phyloP scores from a whole-genome alignment of 768 basidiomycete species.

The Rubroboletus satanas region DNA sequence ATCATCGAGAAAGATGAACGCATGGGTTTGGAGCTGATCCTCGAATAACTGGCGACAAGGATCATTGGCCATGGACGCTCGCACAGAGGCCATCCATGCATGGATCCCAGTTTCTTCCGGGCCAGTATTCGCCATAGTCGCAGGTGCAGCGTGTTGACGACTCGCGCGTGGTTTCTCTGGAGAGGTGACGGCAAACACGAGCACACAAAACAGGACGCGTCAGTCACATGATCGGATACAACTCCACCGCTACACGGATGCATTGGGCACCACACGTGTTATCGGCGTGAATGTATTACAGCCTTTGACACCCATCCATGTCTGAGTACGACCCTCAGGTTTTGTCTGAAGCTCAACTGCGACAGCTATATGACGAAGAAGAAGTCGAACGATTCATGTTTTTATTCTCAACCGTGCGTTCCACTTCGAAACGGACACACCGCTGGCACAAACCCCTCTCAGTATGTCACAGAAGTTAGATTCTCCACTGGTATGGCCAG shows the following conservation, averaged over 20 bases:
- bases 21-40: constrained; percentile 70
- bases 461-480: constrained; percentile 62
- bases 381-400: constrained; percentile 58
- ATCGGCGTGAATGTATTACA: too few relatives aligned
- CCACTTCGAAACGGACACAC: background rate
- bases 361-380: constrained; percentile 59
- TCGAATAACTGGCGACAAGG: constrained; percentile 67
- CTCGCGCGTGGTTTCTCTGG: background rate
- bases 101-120: constrained; percentile 44
- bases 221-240: constrained; percentile 25
- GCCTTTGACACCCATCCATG: constrained; percentile 1
- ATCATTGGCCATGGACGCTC: constrained; percentile 67
- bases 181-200: constrained; percentile 13
- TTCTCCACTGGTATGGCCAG: constrained; percentile 29
- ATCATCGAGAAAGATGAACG: constrained; percentile 75
- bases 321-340: constrained; percentile 21
- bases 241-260: background rate
- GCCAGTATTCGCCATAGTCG: constrained; percentile 10
- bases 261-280: background rate
- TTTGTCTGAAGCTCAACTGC: constrained; percentile 49
- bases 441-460: background rate
- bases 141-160: background rate
- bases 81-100: constrained; percentile 65
- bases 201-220: constrained; percentile 24
- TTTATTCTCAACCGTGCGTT: constrained; percentile 57